A percentile compares a stretch with the other conserved stretches of the same genome.
Conservation (phyloP, 2,329 filamentous ascomycete species). For the Verticillium longisporum region DNA sequence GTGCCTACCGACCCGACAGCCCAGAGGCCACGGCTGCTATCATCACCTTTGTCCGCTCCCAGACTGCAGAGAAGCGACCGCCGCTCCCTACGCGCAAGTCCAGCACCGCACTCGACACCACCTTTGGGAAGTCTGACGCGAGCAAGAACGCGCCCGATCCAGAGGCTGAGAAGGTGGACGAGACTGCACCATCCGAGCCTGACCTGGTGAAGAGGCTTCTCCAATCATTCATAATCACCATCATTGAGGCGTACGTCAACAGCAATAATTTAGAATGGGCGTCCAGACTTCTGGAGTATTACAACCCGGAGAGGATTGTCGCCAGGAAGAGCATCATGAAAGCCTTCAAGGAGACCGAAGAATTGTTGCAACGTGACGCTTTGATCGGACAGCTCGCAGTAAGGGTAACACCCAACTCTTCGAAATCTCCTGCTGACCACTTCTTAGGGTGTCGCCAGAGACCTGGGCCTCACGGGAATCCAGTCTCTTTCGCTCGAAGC, state of each 20-base stretch:
- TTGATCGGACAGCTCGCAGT: slow-evolving; percentile 68
- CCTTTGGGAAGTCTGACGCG: slow-evolving; percentile 46
- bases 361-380: slow-evolving; percentile 54
- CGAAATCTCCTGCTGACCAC: slow-evolving; percentile 6
- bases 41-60: slow-evolving; percentile 62
- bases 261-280: slow-evolving; percentile 55
- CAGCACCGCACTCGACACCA: slow-evolving; percentile 48
- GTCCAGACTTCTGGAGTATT: slow-evolving; percentile 59
- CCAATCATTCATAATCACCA: slow-evolving; percentile 70
- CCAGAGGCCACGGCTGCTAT: slow-evolving; percentile 64
- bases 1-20: slow-evolving; percentile 55
- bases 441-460: slow-evolving; percentile 53
- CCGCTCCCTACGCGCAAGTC: slow-evolving; percentile 52
- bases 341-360: slow-evolving; percentile 57
- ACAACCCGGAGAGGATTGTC: slow-evolving; percentile 57
- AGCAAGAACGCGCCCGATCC: slow-evolving; percentile 55
- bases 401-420: slow-evolving; percentile 18
- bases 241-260: slow-evolving; percentile 68
- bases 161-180: slow-evolving; percentile 46
- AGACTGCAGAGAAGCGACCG: slow-evolving; percentile 62
- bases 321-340: slow-evolving; percentile 55
- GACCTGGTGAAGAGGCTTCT: slow-evolving; percentile 58
- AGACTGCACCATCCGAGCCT: slow-evolving; percentile 48
- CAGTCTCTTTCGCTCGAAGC: slow-evolving; percentile 37
- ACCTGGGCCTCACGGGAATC: slow-evolving; percentile 43